phyloP scores from a whole-genome alignment of 495 filamentous ascomycete species.

The Trichoderma virens region DNA sequence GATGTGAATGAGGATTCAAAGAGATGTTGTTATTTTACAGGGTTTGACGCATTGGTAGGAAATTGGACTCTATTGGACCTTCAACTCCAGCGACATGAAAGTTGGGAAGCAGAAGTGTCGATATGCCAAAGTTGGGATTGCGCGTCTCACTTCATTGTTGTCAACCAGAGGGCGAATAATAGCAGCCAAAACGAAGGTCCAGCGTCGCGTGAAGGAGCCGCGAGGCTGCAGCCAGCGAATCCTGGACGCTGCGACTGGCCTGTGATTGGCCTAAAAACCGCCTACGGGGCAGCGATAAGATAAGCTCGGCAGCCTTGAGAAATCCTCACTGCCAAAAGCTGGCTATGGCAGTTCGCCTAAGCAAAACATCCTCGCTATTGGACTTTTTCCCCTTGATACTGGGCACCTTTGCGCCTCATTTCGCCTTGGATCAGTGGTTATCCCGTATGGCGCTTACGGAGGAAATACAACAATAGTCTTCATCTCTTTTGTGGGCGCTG shows the following conservation, averaged over 20 bases:
- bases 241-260: neutral
- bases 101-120: neutral
- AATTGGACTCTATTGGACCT: neutral
- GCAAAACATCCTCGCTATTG: neutral
- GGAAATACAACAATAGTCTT: too few species aligned
- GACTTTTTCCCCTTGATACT: too few species aligned
- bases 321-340: neutral
- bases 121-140: neutral
- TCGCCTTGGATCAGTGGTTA: too few species aligned
- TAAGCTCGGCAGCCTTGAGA: neutral
- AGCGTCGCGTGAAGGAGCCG: neutral
- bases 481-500: too few species aligned
- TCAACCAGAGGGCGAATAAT: neutral
- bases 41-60: neutral
- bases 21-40: neutral
- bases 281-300: neutral
- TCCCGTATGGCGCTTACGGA: too few species aligned
- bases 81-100: neutral
- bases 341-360: neutral
- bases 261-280: neutral
- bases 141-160: neutral
- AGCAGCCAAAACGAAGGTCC: neutral
- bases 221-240: neutral
- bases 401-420: too few species aligned
- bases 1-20: neutral